These are phyloP conservation scores for Macrotyloma uniflorum DNA, from an alignment of 306 rosid species.

Conservation along the genomic window DNA sequence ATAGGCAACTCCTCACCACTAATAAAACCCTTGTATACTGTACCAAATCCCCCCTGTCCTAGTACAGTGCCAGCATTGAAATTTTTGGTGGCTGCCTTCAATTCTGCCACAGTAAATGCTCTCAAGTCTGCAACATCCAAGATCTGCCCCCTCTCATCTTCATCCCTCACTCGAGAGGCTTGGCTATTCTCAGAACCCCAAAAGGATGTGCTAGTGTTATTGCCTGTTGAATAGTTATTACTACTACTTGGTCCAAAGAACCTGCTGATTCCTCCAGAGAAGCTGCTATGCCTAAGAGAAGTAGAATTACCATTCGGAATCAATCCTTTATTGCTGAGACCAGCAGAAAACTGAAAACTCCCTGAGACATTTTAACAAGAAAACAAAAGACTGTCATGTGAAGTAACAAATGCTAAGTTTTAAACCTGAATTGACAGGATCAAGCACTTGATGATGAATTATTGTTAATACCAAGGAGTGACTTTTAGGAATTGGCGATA, in stretches of 20 bases:
- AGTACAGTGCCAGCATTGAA: conserved; percentile 62
- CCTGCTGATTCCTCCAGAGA: conserved; percentile 45
- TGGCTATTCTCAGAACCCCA: conserved; percentile 64
- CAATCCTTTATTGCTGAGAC: conserved; percentile 27
- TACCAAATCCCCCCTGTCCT: conserved; percentile 96
- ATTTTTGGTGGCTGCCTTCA: conserved; percentile 71
- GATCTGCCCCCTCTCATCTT: conserved; percentile 71
- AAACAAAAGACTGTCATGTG: not conserved
- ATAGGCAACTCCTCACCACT: conserved; percentile 51
- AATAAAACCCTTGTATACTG: conserved; percentile 80
- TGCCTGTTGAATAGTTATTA: conserved; percentile 55
- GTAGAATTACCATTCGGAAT: conserved; percentile 37
- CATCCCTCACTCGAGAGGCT: conserved; percentile 57
- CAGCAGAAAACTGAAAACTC: conserved; percentile 21
- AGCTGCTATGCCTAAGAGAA: conserved; percentile 47
- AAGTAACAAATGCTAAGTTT: not conserved
- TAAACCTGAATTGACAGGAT: not conserved
- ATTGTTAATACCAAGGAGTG: not conserved
- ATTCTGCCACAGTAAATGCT: conserved; percentile 62
- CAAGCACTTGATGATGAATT: not conserved
- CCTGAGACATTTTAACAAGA: conserved; percentile 41
- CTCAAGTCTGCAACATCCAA: conserved; percentile 66
- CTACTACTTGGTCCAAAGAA: conserved; percentile 50
- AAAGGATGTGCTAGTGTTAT: conserved; percentile 53
- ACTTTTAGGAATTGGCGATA: not conserved